These are phyloP conservation scores for Cucumis melo DNA, from an alignment of 306 rosid genomes.

Conservation along the genomic window DNA sequence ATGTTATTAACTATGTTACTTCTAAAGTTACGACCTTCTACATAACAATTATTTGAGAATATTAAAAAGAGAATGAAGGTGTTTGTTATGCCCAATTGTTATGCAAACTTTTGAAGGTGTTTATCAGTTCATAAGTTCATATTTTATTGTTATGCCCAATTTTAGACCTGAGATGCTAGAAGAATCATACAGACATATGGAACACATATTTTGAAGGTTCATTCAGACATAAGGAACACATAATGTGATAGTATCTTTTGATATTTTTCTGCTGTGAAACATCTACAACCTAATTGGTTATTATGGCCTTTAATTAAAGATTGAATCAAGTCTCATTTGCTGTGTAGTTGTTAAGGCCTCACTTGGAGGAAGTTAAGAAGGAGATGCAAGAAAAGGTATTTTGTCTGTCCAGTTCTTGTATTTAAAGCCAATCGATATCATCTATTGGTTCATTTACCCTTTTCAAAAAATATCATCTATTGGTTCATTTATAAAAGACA, in stretches of 20 bases:
- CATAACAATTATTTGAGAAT: too few species aligned
- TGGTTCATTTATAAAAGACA: not conserved
- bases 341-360: conserved; percentile 69
- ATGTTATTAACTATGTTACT: too few species aligned
- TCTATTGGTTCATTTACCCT: not conserved
- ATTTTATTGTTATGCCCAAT: too few species aligned
- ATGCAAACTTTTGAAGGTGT: too few species aligned
- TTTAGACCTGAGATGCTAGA: too few species aligned
- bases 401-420: not conserved
- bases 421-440: not conserved
- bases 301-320: not conserved
- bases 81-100: too few species aligned
- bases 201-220: too few species aligned
- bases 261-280: not conserved
- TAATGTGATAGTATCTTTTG: not conserved
- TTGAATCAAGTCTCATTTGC: conserved; percentile 5
- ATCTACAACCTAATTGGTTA: not conserved
- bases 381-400: conserved; percentile 51
- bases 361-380: conserved; percentile 40
- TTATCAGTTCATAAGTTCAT: too few species aligned
- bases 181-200: too few species aligned
- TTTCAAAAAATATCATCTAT: not conserved
- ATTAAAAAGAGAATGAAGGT: too few species aligned
- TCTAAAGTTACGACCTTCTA: too few species aligned
- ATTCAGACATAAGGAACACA: too few species aligned